A percentile compares a stretch with the other conserved stretches of the same genome.
These are phyloP conservation scores for Brassica incana DNA, from an alignment of 345 rosid species.

Conservation along the genomic window DNA sequence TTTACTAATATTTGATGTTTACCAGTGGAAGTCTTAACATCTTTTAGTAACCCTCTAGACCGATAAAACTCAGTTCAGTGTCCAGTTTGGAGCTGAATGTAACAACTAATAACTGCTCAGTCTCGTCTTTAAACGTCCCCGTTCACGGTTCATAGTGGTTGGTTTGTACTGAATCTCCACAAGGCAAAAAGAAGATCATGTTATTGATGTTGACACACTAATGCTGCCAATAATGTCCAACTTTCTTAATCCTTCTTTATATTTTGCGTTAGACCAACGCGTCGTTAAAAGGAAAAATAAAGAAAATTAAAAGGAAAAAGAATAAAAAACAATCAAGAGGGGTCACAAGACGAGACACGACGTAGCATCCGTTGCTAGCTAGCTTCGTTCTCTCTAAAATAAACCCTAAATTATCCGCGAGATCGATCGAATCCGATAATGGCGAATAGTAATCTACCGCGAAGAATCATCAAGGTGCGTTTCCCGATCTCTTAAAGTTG, in stretches of 20 bases:
- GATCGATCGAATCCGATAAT: constrained; percentile 40
- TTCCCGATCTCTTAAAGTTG: constrained; percentile 15
- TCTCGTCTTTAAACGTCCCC: too few relatives aligned
- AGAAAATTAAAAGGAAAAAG: neutral
- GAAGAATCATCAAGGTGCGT: constrained; percentile 94
- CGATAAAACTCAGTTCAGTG: too few relatives aligned
- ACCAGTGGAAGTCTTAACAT: neutral
- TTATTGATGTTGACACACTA: too few relatives aligned
- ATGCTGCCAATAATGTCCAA: neutral
- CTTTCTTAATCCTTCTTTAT: neutral
- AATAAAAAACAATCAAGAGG: neutral
- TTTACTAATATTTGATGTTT: neutral
- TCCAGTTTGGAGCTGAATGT: neutral
- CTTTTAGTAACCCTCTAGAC: neutral
- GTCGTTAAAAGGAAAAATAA: neutral
- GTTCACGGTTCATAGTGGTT: neutral
- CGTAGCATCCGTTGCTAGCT: neutral
- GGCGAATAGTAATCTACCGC: constrained; percentile 99
- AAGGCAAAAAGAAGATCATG: neutral
- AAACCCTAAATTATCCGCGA: constrained; percentile 21
- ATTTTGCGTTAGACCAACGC: neutral
- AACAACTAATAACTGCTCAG: neutral
- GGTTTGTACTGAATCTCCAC: neutral
- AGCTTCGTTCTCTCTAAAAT: constrained; percentile 3
- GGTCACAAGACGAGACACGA: neutral